Evolutionary conservation across 2,329 filamentous ascomycete species (phyloP).

Genomic region (Microcyclospora pomicola): DNA sequence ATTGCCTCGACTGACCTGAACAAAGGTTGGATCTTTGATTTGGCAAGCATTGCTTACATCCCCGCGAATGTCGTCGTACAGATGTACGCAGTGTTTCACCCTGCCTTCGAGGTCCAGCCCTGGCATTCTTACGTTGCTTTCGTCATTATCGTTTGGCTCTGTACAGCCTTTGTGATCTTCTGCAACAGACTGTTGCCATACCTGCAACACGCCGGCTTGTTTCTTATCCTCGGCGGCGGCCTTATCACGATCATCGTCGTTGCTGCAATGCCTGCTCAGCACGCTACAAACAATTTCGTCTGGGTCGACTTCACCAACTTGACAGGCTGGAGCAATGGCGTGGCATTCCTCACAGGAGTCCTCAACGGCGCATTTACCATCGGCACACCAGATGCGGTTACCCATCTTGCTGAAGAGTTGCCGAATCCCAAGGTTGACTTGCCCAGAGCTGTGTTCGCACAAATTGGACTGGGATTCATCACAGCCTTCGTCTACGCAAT

Average conservation of each 20-base stretch:
- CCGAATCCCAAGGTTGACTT: conserved; percentile 28
- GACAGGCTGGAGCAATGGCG: conserved; percentile 35
- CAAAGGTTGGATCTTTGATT: conserved; percentile 45
- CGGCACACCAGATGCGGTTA: conserved; percentile 23
- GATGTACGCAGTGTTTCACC: conserved; percentile 48
- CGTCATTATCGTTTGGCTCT: conserved; percentile 41
- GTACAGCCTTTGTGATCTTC: conserved; percentile 40
- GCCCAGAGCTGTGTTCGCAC: conserved; percentile 36
- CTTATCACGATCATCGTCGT: conserved; percentile 24
- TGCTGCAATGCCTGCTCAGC: conserved; percentile 39
- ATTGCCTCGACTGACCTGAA: not conserved
- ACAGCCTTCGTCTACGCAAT: conserved; percentile 36
- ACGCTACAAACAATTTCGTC: conserved; percentile 40
- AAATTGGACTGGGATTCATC: conserved; percentile 34
- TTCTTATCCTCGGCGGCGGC: conserved; percentile 32
- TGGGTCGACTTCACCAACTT: conserved; percentile 37
- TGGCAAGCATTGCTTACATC: conserved; percentile 45
- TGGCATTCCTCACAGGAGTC: conserved; percentile 25
- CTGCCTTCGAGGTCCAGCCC: conserved; percentile 34
- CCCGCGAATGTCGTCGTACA: conserved; percentile 46
- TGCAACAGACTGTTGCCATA: conserved; percentile 39
- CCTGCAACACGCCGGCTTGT: conserved; percentile 42
- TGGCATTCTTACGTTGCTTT: conserved; percentile 50
- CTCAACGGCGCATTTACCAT: conserved; percentile 27
- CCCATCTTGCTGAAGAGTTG: conserved; percentile 26